These are phyloP conservation scores for Naganishia vishniacii DNA, from an alignment of 768 basidiomycete species.

Conservation along the genomic window DNA sequence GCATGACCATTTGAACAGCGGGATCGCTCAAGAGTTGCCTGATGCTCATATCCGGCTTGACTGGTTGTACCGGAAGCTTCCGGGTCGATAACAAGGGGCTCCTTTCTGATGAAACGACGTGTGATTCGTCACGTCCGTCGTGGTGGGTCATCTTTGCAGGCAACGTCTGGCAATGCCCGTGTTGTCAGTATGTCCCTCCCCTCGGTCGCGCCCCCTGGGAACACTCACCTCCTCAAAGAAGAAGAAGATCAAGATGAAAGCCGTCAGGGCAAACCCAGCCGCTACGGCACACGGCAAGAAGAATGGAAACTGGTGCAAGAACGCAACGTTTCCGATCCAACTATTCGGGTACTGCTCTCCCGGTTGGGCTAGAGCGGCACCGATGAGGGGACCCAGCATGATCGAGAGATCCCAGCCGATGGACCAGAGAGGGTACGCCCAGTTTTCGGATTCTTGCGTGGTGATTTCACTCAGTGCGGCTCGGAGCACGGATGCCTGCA, in stretches of 20 bases:
- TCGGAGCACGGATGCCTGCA: conserved; percentile 31
- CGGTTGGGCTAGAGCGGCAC: conserved; percentile 26
- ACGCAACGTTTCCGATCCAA: conserved; percentile 18
- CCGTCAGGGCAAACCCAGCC: not conserved
- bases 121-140: not conserved
- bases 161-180: too few species aligned
- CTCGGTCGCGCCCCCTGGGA: too few species aligned
- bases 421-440: conserved; percentile 32
- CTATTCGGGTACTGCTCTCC: conserved; percentile 21
- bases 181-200: too few species aligned
- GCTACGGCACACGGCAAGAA: conserved; percentile 15
- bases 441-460: conserved; percentile 27
- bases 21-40: conserved; percentile 5
- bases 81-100: not conserved
- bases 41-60: conserved; percentile 5
- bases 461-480: conserved; percentile 33
- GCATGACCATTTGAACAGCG: conserved; percentile 24
- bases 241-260: conserved; percentile 23
- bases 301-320: conserved; percentile 22
- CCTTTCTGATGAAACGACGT: not conserved
- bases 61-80: not conserved
- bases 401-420: conserved; percentile 32
- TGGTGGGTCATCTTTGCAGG: too few species aligned
- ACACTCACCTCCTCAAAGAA: conserved; percentile 31
- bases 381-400: conserved; percentile 29